A percentile compares a stretch with the other conserved stretches of the same genome.
Evolutionary conservation across 2,329 filamentous ascomycete species (phyloP).

Genomic region (Phaeosphaeria sp.): DNA sequence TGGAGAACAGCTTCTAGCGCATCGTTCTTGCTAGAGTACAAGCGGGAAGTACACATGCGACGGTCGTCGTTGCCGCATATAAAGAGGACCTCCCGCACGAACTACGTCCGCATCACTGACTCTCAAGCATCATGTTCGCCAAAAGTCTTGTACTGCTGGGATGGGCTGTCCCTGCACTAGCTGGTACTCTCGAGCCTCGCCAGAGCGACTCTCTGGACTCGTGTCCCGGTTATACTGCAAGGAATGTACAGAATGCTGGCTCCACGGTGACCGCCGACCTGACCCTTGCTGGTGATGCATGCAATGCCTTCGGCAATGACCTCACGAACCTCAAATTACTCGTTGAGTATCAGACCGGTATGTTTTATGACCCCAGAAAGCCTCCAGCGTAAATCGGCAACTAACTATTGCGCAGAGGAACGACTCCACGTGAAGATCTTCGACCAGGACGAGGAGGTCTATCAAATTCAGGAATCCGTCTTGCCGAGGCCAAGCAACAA

Average conservation of each 20-base stretch:
- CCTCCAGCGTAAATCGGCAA: slow-evolving; percentile 69
- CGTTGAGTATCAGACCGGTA: slow-evolving; percentile 68
- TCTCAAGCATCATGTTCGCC: slow-evolving; percentile 27
- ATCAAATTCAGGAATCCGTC: slow-evolving; percentile 74
- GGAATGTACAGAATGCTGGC: slow-evolving; percentile 60
- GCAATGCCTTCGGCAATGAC: slow-evolving; percentile 67
- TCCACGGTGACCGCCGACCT: slow-evolving; percentile 72
- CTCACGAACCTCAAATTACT: slow-evolving; percentile 61
- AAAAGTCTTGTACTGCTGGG: slow-evolving; percentile 32
- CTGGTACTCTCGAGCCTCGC: slow-evolving; percentile 20
- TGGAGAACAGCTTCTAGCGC: neutral
- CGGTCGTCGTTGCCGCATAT: slow-evolving; percentile 10
- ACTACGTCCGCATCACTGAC: neutral
- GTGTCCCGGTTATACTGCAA: slow-evolving; percentile 73
- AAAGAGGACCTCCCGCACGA: slow-evolving; percentile 10
- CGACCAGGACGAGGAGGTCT: slow-evolving; percentile 71
- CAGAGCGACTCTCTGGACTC: slow-evolving; percentile 27
- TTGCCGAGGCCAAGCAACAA: slow-evolving; percentile 64
- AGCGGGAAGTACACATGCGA: neutral
- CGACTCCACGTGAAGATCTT: slow-evolving; percentile 77
- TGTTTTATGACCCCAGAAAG: slow-evolving; percentile 59
- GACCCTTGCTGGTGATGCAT: slow-evolving; percentile 69
- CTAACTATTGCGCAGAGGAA: slow-evolving; percentile 53
- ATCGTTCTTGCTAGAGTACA: neutral
- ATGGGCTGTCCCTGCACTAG: slow-evolving; percentile 26